Evolutionary conservation across 208 protist species (phyloP).

Genomic region (Leishmania lainsoni): DNA sequence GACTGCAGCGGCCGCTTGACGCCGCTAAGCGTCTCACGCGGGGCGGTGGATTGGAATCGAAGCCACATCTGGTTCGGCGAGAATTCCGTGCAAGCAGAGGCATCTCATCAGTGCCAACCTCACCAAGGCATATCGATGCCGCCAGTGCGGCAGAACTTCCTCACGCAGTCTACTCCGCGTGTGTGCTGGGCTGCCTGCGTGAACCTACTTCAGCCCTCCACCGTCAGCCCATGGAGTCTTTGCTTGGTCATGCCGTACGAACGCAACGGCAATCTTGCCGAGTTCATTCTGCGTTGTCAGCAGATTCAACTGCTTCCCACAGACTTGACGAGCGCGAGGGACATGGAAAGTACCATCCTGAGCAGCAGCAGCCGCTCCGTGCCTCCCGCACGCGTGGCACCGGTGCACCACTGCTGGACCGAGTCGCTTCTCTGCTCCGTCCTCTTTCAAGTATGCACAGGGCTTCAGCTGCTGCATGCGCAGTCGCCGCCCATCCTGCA

Average conservation of each 20-base stretch:
- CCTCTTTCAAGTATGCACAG: constrained; percentile 28
- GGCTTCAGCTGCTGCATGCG: constrained; percentile 36
- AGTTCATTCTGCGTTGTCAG: constrained; percentile 14
- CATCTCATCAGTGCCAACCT: background rate
- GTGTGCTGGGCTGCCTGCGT: constrained; percentile 34
- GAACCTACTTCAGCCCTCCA: constrained; percentile 22
- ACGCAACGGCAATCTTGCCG: constrained; percentile 23
- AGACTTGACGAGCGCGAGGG: background rate
- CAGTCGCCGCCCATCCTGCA: constrained; percentile 37
- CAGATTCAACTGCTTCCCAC: constrained; percentile 1
- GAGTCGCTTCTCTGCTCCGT: constrained; percentile 35
- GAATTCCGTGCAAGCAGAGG: background rate
- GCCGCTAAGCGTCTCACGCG: constrained; percentile 1
- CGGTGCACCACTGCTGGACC: constrained; percentile 20
- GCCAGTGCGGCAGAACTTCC: background rate
- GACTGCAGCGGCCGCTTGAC: background rate
- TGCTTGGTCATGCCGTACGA: constrained; percentile 46
- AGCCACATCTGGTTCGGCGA: constrained; percentile 2
- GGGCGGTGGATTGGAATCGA: constrained; percentile 19
- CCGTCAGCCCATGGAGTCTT: constrained; percentile 29
- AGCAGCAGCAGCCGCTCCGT: background rate
- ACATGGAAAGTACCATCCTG: background rate
- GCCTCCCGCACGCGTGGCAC: background rate
- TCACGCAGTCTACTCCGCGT: constrained; percentile 4
- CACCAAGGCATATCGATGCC: background rate